phyloP scores from a whole-genome alignment of 2,329 filamentous ascomycete genomes.

The Diaporthe eres region DNA sequence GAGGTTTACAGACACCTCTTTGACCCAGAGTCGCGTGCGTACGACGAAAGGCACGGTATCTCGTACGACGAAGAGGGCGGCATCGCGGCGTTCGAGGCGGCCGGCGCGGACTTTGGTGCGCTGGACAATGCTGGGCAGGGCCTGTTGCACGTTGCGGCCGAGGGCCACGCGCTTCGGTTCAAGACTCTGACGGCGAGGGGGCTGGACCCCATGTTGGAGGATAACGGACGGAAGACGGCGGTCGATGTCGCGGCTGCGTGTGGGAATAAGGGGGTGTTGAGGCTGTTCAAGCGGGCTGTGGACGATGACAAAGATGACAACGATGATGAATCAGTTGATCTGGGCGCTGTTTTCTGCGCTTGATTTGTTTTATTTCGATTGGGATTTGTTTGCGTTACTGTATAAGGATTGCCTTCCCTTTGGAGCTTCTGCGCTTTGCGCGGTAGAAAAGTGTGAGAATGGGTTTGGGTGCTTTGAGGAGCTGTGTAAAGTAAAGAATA shows the following conservation, averaged over 20 bases:
- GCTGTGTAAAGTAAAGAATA: background rate
- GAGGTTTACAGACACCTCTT: background rate
- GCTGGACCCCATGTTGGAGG: background rate
- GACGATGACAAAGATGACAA: background rate
- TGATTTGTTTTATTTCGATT: background rate
- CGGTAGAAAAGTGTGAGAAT: background rate
- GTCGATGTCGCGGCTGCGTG: background rate
- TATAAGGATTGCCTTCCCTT: background rate
- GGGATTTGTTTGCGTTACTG: background rate
- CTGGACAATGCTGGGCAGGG: background rate
- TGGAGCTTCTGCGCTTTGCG: background rate
- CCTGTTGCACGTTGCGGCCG: background rate
- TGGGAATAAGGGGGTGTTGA: conserved; percentile 6
- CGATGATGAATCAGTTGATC: background rate
- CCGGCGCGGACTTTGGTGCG: background rate
- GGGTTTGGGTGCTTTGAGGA: background rate
- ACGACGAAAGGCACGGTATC: background rate
- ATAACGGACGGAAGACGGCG: background rate
- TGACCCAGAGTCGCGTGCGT: background rate
- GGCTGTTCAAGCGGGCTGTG: background rate
- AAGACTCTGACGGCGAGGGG: background rate
- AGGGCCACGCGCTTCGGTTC: background rate
- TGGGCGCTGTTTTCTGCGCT: background rate
- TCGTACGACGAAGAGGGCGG: background rate
- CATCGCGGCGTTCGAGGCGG: background rate